phyloP scores from a whole-genome alignment of 768 basidiomycete species.

The Phlebiopsis gigantea region DNA sequence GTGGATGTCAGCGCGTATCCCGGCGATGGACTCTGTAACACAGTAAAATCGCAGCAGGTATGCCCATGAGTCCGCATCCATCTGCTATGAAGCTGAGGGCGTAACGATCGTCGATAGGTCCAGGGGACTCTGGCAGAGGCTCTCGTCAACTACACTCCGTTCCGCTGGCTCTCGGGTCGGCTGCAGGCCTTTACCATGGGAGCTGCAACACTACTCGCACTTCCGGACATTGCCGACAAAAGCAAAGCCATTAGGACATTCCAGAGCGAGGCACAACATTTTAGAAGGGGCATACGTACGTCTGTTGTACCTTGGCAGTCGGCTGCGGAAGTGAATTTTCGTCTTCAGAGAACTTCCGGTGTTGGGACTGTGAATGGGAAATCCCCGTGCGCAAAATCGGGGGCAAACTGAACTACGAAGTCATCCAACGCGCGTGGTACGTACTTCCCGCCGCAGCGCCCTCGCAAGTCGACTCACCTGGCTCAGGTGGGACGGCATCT shows the following conservation, averaged over 20 bases:
- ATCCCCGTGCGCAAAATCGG: slow-evolving; percentile 19
- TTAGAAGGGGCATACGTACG: slow-evolving; percentile 16
- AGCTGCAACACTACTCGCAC: slow-evolving; percentile 1
- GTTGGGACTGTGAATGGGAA: slow-evolving; percentile 23
- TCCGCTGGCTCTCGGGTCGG: background rate
- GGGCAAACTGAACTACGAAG: slow-evolving; percentile 18
- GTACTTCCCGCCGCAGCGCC: slow-evolving; percentile 2
- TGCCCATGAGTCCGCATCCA: too few species aligned
- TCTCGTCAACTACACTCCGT: slow-evolving; percentile 4
- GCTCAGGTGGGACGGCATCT: slow-evolving; percentile 15
- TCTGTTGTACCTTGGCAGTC: background rate
- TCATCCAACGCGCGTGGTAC: slow-evolving; percentile 23
- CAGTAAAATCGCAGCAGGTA: slow-evolving; percentile 10
- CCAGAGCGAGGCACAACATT: slow-evolving; percentile 15
- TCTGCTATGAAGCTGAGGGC: background rate
- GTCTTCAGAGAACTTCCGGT: slow-evolving; percentile 21
- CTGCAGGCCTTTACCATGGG: slow-evolving; percentile 11
- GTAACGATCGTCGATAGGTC: background rate
- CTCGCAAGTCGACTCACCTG: background rate
- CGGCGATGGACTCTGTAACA: slow-evolving; percentile 5
- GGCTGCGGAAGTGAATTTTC: background rate
- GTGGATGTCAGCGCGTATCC: slow-evolving; percentile 11
- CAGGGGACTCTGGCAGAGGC: slow-evolving; percentile 8
- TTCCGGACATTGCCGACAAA: slow-evolving; percentile 8
- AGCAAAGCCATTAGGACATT: slow-evolving; percentile 11